These are phyloP conservation scores for Cercophora scortea DNA, from an alignment of 495 filamentous ascomycete genomes.

Conservation along the genomic window DNA sequence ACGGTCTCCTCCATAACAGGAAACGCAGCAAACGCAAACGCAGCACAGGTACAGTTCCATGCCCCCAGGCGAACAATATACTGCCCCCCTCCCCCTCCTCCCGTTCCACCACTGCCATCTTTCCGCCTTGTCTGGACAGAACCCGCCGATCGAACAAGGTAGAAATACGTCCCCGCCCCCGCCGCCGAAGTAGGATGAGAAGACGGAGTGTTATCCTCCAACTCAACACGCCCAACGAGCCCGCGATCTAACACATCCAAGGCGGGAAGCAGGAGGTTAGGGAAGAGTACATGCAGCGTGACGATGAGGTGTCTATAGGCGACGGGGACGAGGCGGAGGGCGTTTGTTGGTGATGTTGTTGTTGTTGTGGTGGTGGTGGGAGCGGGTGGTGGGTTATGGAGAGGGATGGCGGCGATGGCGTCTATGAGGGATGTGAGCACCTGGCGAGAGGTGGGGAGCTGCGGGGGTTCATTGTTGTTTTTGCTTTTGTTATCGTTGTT, in stretches of 20 bases:
- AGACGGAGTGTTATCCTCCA: too few relatives aligned
- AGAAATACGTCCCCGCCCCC: not conserved
- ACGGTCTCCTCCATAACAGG: conserved; percentile 19
- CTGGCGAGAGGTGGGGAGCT: conserved; percentile 28
- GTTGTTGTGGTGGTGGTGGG: not conserved
- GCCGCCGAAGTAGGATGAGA: too few relatives aligned
- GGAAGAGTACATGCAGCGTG: conserved; percentile 60
- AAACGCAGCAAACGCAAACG: conserved; percentile 67
- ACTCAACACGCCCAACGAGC: conserved; percentile 44
- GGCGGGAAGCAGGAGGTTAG: conserved; percentile 56
- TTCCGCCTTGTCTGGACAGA: not conserved
- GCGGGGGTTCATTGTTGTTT: too few relatives aligned
- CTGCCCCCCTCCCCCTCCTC: conserved; percentile 13
- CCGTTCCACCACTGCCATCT: not conserved
- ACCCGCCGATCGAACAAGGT: too few relatives aligned
- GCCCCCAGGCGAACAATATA: conserved; percentile 66
- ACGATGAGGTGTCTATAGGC: conserved; percentile 39
- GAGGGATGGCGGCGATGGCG: conserved; percentile 31
- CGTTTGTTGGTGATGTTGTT: conserved; percentile 19
- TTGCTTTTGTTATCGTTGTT: too few relatives aligned
- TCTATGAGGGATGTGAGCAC: conserved; percentile 40
- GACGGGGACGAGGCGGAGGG: conserved; percentile 29
- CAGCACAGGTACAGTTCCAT: conserved; percentile 89
- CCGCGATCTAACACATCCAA: conserved; percentile 74
- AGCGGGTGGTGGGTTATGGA: too few relatives aligned